These are phyloP conservation scores for Boeremia exigua DNA, from an alignment of 2,329 filamentous ascomycete species.

Conservation along the genomic window DNA sequence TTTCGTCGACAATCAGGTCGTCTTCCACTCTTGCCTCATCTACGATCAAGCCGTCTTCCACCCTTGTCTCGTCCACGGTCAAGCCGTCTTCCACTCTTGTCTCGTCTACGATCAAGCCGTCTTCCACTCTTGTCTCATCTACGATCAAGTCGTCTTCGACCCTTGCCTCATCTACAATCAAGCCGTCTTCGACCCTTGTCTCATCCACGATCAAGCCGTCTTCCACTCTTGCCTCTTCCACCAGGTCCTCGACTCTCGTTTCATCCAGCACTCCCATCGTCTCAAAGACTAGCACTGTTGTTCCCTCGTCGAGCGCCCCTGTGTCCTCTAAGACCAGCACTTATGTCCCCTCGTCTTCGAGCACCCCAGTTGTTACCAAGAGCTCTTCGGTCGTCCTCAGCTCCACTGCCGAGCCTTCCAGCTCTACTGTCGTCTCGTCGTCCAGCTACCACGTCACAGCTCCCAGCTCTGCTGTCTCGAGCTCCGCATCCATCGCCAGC, in stretches of 20 bases:
- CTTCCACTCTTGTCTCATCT: neutral
- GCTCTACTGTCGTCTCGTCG: neutral
- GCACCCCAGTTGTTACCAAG: neutral
- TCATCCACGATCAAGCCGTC: constrained; percentile 12
- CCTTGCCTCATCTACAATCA: neutral
- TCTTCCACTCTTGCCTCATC: constrained; percentile 7
- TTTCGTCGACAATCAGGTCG: constrained; percentile 18
- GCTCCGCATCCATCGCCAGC: constrained; percentile 1
- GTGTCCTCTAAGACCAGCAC: constrained; percentile 8
- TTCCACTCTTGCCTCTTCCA: constrained; percentile 3
- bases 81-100: neutral
- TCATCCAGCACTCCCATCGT: neutral
- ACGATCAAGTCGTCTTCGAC: constrained; percentile 10
- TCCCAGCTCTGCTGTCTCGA: constrained; percentile 3
- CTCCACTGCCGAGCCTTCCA: constrained; percentile 9
- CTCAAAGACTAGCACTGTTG: constrained; percentile 1
- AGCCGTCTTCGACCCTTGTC: constrained; percentile 1
- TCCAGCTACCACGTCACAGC: neutral
- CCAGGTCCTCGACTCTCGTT: neutral
- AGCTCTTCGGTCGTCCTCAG: constrained; percentile 8
- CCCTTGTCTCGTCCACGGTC: constrained; percentile 18
- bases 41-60: no score
- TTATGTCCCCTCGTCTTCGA: constrained; percentile 1
- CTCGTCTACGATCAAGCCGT: constrained; percentile 5
- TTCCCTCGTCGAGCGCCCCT: constrained; percentile 7